Conservation (phyloP, 352 stramenopile genomes). For the Globisporangium takayamanum region DNA sequence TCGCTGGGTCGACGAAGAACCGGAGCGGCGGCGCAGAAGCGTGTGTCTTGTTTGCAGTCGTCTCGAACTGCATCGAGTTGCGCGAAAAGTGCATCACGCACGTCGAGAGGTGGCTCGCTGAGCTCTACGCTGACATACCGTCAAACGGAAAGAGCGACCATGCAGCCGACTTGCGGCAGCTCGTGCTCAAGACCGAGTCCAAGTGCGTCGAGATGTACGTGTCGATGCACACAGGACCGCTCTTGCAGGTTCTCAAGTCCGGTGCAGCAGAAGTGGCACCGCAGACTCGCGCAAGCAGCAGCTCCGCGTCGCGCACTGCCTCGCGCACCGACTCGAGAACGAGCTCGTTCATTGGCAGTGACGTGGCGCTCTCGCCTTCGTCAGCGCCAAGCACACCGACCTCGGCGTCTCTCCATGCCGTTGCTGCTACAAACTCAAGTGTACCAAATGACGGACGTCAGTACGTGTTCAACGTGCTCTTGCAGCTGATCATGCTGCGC, state of each 20-base stretch:
- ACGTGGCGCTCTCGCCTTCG: constrained; percentile 19
- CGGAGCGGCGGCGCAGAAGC: constrained; percentile 31
- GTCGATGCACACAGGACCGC: constrained; percentile 35
- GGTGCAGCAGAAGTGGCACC: constrained; percentile 45
- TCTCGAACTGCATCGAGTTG: constrained; percentile 69
- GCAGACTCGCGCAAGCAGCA: constrained; percentile 13
- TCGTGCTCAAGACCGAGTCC: constrained; percentile 38
- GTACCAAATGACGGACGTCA: constrained; percentile 54
- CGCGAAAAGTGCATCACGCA: constrained; percentile 41
- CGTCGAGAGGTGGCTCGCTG: constrained; percentile 40
- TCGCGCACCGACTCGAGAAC: constrained; percentile 26
- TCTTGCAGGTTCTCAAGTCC: constrained; percentile 40
- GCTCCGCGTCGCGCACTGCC: constrained; percentile 16
- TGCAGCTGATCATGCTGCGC: constrained; percentile 68
- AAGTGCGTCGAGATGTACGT: constrained; percentile 65
- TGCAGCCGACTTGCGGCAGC: constrained; percentile 25
- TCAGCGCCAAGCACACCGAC: constrained; percentile 14
- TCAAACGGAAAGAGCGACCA: constrained; percentile 9
- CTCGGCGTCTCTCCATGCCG: constrained; percentile 14
- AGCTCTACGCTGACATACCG: constrained; percentile 21
- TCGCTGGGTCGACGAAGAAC: constrained; percentile 16
- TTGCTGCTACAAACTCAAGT: not conserved
- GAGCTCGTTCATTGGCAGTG: constrained; percentile 17
- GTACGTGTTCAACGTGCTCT: constrained; percentile 77
- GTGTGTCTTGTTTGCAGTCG: constrained; percentile 58